Base-by-base conservation (phyloP, 495 filamentous ascomycete species). In the Cladorrhinum samala region DNA sequence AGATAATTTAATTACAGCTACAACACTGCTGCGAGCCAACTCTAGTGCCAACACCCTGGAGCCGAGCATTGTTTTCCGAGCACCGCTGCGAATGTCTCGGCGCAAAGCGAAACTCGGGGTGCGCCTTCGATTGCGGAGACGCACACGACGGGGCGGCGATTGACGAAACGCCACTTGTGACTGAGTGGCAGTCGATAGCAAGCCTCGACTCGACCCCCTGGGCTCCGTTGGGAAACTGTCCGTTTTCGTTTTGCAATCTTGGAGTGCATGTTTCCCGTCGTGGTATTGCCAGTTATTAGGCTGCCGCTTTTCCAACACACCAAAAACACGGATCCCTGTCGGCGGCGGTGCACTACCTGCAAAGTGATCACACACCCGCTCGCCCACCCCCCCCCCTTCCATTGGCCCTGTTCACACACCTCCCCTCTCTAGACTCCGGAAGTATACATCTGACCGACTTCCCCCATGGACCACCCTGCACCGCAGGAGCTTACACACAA, bases 241-340 rank as follows among this genome's bases (percentile, higher is more conserved):
- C 17, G 13, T 18, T 41, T 18, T 17, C 30, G 30, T 37, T 37
- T 14, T 7, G 7, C 13, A 41, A 18, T 8, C 39, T 14, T 4
- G 4, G 17, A 23, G 45, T 27, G 24, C 16, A 6, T 33, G 54
- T 44, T 46, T 56, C 54, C 50, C 53, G 56, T 40, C 40, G 48
- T 47, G 23, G 40, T 50, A 43, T 50, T 54, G 46, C 61, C 62
- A 67, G n/a, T n/a, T n/a, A n/a, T n/a, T n/a, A n/a, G 64, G 64
- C 61, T 64, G 59, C 64, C 53, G 59, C 50, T 52, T 67, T 67
- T 53, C 42, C 49, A 55, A 24, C 54, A 33, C 57, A 57, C 55
- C 60, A 58, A 57, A 60, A 57, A 56, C 63, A 59, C 51, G n/a
- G 20, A 53, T 24, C 57, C 57, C 55, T 58, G 45, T 54, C 55